phyloP scores from a whole-genome alignment of 306 rosid species.

The Medicago truncatula region DNA sequence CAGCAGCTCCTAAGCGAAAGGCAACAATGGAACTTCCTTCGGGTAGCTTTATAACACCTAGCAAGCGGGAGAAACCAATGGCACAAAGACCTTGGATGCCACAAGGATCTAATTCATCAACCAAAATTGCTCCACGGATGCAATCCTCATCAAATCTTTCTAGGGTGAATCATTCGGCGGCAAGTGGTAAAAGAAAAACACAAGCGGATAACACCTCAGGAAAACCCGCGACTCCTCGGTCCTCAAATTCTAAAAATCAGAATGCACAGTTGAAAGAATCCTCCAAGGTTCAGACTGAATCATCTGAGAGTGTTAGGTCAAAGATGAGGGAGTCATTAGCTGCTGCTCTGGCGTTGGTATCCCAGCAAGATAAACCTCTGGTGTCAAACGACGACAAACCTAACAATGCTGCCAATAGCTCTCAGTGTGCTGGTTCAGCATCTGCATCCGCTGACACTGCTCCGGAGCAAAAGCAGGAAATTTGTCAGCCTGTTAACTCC shows the following conservation, averaged over 20 bases:
- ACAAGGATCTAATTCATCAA: slow-evolving; percentile 41
- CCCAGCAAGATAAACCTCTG: slow-evolving; percentile 54
- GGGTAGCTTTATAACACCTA: slow-evolving; percentile 43
- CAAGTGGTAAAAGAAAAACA: slow-evolving; percentile 63
- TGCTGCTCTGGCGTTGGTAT: slow-evolving; percentile 77
- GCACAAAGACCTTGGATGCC: slow-evolving; percentile 84
- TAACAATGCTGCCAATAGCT: slow-evolving; percentile 36
- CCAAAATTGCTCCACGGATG: slow-evolving; percentile 50
- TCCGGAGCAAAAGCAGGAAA: slow-evolving; percentile 42
- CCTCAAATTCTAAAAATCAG: slow-evolving; percentile 58
- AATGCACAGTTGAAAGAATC: slow-evolving; percentile 54
- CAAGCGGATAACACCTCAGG: slow-evolving; percentile 58
- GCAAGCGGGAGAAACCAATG: slow-evolving; percentile 61
- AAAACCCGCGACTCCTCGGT: slow-evolving; percentile 69
- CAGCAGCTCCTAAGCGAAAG: slow-evolving; percentile 73
- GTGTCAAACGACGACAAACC: slow-evolving; percentile 29
- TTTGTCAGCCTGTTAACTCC: slow-evolving; percentile 45
- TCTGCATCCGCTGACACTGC: slow-evolving; percentile 43
- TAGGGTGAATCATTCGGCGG: slow-evolving; percentile 43
- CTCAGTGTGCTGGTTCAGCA: slow-evolving; percentile 34
- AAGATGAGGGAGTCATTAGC: slow-evolving; percentile 95
- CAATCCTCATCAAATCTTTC: slow-evolving; percentile 52
- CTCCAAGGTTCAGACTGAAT: slow-evolving; percentile 65
- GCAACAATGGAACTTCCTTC: slow-evolving; percentile 53
- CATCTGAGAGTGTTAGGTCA: slow-evolving; percentile 85